Evolutionary conservation across 805 yeast species (phyloP).

Genomic region (Nakazawaea anatomiae): DNA sequence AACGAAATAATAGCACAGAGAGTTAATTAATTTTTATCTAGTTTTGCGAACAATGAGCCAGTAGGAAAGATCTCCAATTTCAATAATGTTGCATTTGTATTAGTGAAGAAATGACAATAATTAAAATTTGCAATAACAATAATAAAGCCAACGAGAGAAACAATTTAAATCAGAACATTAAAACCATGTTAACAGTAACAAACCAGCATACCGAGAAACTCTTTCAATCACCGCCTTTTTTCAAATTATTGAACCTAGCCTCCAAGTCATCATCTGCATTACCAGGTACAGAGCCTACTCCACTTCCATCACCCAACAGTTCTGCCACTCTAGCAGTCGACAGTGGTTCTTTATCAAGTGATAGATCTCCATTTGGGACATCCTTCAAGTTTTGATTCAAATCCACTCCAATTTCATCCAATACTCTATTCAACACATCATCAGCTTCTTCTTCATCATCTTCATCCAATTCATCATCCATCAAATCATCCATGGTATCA

Average conservation of each 20-base stretch:
- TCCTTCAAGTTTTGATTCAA: constrained; percentile 45
- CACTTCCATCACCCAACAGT: constrained; percentile 31
- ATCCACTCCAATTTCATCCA: constrained; percentile 95
- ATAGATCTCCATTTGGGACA: constrained; percentile 30
- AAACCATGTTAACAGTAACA: no score
- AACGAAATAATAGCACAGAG: no score
- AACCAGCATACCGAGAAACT: not conserved
- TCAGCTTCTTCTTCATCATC: constrained; percentile 84
- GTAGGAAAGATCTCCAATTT: no score
- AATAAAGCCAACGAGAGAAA: no score
- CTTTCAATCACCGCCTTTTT: constrained; percentile 31
- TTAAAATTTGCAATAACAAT: no score
- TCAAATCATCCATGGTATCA: constrained; percentile 93
- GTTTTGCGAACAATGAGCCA: no score
- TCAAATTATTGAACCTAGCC: constrained; percentile 79
- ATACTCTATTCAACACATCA: constrained; percentile 82
- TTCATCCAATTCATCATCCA: constrained; percentile 83
- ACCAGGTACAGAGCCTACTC: constrained; percentile 13
- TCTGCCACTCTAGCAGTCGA: constrained; percentile 25
- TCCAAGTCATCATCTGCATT: constrained; percentile 75
- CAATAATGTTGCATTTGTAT: no score
- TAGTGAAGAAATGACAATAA: no score
- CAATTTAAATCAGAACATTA: no score
- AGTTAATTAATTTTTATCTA: no score
- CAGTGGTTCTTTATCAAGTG: constrained; percentile 13